A percentile compares a stretch with the other conserved stretches of the same genome.
Evolutionary conservation across 441 rosid species (phyloP).

Genomic region (Biscutella laevigata): DNA sequence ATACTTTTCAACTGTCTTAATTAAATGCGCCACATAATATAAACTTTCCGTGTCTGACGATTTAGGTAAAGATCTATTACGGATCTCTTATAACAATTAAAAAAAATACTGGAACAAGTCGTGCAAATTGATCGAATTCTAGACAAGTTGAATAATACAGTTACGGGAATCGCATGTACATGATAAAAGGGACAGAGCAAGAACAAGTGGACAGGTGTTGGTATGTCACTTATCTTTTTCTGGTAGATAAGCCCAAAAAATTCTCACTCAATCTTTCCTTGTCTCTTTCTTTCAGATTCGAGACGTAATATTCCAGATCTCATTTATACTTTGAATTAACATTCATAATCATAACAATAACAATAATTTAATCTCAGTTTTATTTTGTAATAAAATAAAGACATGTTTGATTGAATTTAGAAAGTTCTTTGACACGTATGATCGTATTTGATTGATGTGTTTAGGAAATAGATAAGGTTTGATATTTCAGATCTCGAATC

Average conservation of each 20-base stretch:
- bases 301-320: conserved; percentile 7
- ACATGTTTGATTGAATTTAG: background rate
- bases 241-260: conserved; percentile 20
- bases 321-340: background rate
- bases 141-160: background rate
- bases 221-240: conserved; percentile 20
- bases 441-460: background rate
- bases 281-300: conserved; percentile 12
- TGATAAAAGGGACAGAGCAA: conserved; percentile 20
- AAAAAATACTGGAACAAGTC: conserved; percentile 3
- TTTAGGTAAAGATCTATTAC: conserved; percentile 12
- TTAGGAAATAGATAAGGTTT: conserved; percentile 18
- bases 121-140: background rate
- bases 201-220: conserved; percentile 20
- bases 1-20: conserved; percentile 12
- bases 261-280: background rate
- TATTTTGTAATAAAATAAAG: background rate
- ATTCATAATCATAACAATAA: background rate
- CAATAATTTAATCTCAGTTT: background rate
- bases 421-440: background rate
- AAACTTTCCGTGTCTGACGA: conserved; percentile 13
- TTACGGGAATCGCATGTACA: conserved; percentile 11
- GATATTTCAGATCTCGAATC: background rate
- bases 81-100: background rate
- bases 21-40: conserved; percentile 13